phyloP scores from a whole-genome alignment of 208 protist genomes.

The Leishmania amazonensis region DNA sequence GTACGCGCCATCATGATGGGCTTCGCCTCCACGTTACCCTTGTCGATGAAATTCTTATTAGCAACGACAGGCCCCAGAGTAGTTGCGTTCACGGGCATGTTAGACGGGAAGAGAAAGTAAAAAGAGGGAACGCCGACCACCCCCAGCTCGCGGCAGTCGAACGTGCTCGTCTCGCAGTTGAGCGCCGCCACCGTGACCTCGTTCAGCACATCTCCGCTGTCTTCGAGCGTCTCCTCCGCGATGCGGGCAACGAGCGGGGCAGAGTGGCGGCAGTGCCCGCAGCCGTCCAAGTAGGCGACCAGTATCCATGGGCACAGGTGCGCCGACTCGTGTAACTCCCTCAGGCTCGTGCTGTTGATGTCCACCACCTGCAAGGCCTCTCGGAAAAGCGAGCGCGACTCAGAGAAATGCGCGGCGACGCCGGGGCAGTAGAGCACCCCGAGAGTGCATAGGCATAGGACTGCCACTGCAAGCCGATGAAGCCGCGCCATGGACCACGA shows the following conservation, averaged over 20 bases:
- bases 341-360: conserved; percentile 17
- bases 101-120: conserved; percentile 39
- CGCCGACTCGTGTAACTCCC: conserved; percentile 20
- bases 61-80: conserved; percentile 4
- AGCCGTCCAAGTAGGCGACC: conserved; percentile 55
- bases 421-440: neutral
- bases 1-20: conserved; percentile 6
- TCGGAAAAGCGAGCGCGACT: conserved; percentile 17
- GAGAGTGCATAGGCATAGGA: neutral
- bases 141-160: conserved; percentile 31
- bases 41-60: neutral
- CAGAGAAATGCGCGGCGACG: neutral
- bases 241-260: conserved; percentile 23
- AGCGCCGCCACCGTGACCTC: conserved; percentile 36
- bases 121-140: conserved; percentile 37
- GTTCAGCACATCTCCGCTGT: conserved; percentile 11
- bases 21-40: neutral
- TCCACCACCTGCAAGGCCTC: conserved; percentile 22
- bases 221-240: conserved; percentile 16
- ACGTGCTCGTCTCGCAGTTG: conserved; percentile 46
- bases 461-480: too few relatives aligned
- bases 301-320: conserved; percentile 68
- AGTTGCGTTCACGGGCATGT: neutral
- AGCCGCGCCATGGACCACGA: neutral
- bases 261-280: conserved; percentile 53